Evolutionary conservation across 2,329 filamentous ascomycete genomes (phyloP).

Genomic region (Apiospora arundinis): DNA sequence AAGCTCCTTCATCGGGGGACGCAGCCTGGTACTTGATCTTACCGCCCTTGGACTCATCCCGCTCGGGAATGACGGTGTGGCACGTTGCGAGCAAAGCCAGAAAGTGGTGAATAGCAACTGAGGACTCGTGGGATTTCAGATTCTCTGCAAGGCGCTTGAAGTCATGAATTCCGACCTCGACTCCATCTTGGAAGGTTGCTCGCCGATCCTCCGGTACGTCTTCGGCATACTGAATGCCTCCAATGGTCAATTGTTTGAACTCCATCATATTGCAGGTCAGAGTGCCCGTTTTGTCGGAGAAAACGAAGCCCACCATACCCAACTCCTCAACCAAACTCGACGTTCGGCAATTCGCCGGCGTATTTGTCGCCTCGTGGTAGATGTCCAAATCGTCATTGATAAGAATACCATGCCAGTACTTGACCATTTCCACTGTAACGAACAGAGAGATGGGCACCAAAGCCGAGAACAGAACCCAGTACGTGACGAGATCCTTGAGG

Average conservation of each 20-base stretch:
- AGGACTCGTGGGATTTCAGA: conserved; percentile 60
- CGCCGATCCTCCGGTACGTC: conserved; percentile 90
- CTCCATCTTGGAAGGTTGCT: conserved; percentile 77
- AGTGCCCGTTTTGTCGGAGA: conserved; percentile 97
- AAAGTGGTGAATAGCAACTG: conserved; percentile 75
- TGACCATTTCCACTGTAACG: conserved; percentile 96
- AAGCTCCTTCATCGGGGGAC: conserved; percentile 94
- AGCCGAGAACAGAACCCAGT: conserved; percentile 97
- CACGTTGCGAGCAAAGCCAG: conserved; percentile 86
- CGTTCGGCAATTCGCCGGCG: conserved; percentile 92
- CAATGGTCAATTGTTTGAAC: conserved; percentile 93
- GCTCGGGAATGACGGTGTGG: conserved; percentile 96
- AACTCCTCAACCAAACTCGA: conserved; percentile 96
- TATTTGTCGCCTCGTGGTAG: conserved; percentile 95
- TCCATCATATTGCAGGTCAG: conserved; percentile 99
- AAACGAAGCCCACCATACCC: conserved; percentile 98
- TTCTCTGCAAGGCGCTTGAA: conserved; percentile 80
- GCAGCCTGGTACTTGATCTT: conserved; percentile 97
- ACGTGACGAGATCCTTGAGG: conserved; percentile 93
- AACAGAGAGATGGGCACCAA: conserved; percentile 97
- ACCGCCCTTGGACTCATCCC: conserved; percentile 75
- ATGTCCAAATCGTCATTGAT: conserved; percentile 98
- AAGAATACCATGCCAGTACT: conserved; percentile 96
- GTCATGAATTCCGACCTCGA: conserved; percentile 81
- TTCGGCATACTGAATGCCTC: conserved; percentile 90